Evolutionary conservation across 768 basidiomycete species (phyloP), one percentile per base, ranked within the genome.

Genomic region (Steccherinum ochraceum): DNA sequence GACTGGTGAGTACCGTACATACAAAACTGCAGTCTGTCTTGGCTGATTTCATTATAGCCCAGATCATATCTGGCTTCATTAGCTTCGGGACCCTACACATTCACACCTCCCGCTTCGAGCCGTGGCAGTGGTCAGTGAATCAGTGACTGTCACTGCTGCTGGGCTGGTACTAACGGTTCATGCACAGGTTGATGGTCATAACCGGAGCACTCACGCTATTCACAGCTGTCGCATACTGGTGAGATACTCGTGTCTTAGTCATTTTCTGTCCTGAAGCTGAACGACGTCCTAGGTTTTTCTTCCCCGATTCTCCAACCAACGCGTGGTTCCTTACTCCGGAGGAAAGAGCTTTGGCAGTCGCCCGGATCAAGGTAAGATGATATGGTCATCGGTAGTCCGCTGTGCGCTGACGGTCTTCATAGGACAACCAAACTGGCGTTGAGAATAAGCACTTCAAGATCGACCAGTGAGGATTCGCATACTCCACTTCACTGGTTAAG

Each of bases 381-480:
- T n/a, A n/a, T n/a, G n/a, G n/a, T 52, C 35, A 10, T n/a, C 3
- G 4, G 2, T 20, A 18, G 4, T 13, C 12, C 16, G 19, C 13
- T 26, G 40, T 30, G 27, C 42, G 48, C 44, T 25, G 4, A 49
- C 16, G 19, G 18, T 40, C 12, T 13, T 18, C 20, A 4, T 55
- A 83, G 79, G 76, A 71, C 65, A 88, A 89, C 55, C 86, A 90
- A 77, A 85, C 84, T 0, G 89, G 88, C 24, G 77, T 89, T 10
- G 88, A 89, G 66, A 89, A 87, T 61, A 91, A 90, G 58, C 75
- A 74, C 48, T 90, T 86, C 69, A 90, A 90, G 69, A 79, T 73
- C 48, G 83, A 87, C 30, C 88, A 90, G 86, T 87, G 50, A 55
- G 84, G 73, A 16, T n/a, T n/a, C n/a, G n/a, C n/a, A 40, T 40